Evolutionary conservation across 2,329 filamentous ascomycete genomes (phyloP).

Genomic region (Pleoardoris graminearum): DNA sequence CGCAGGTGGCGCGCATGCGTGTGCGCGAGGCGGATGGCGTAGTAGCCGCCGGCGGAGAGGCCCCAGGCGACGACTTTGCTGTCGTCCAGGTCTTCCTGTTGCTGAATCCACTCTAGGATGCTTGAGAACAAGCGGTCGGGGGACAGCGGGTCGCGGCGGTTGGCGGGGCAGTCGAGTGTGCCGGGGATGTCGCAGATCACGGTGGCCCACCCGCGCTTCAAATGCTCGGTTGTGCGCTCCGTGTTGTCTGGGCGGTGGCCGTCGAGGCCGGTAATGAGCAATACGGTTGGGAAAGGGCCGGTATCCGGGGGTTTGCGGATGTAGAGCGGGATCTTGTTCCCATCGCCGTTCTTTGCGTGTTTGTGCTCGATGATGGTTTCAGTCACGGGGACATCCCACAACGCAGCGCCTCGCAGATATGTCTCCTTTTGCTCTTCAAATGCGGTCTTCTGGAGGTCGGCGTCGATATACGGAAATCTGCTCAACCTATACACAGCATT

Average conservation of each 20-base stretch:
- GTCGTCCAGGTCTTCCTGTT: conserved; percentile 51
- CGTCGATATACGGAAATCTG: conserved; percentile 64
- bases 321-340: conserved; percentile 63
- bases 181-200: conserved; percentile 60
- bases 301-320: conserved; percentile 57
- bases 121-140: conserved; percentile 58
- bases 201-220: conserved; percentile 53
- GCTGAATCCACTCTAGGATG: conserved; percentile 56
- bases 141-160: conserved; percentile 50
- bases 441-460: conserved; percentile 58
- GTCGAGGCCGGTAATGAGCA: conserved; percentile 61
- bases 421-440: conserved; percentile 68
- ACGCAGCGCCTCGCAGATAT: conserved; percentile 58
- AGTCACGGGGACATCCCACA: conserved; percentile 56
- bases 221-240: conserved; percentile 51
- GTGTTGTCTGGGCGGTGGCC: conserved; percentile 59
- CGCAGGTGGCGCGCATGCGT: conserved; percentile 55
- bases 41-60: conserved; percentile 62
- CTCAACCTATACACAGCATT: conserved; percentile 73
- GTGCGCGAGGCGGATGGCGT: conserved; percentile 60
- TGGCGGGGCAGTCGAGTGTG: conserved; percentile 57
- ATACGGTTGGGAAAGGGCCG: conserved; percentile 54
- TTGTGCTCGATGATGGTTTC: conserved; percentile 65
- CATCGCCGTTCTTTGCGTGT: conserved; percentile 56
- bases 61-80: conserved; percentile 57